Base-by-base conservation (phyloP, 1,284 basidiomycete species). In the Pseudozyma sp. region DNA sequence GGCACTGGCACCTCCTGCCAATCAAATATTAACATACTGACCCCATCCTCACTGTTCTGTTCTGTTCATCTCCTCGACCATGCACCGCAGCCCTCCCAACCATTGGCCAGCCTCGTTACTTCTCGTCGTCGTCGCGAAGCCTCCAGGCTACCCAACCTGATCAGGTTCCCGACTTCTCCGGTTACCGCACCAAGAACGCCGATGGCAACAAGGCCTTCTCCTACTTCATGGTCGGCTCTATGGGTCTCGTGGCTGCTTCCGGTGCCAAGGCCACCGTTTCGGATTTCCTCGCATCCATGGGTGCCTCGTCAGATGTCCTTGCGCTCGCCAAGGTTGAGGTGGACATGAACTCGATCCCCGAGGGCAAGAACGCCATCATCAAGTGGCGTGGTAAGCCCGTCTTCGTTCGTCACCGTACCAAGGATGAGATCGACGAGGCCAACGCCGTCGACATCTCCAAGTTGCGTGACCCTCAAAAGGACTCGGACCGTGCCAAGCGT, bases 321-420 rank as follows among this genome's bases (percentile, higher is more conserved):
- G 97, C 97, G 55, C 89, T 99, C 77, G 97, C 97, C 79, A 98
- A 98, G 89, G 93, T 98, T 71, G 97, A 99, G 87, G 91, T 99
- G 72, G 95, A 96, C 64, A 91, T 99, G 82, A 88, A 88, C 66
- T 88, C 88, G 73, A 99, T 99, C 83, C 96, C 97, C 40, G 94
- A 97, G 89, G 97, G 97, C 87, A 95, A 96, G 90, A 86, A 85
- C 53, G 72, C 76, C 52, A 78, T 82, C 67, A 81, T 84, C 79
- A 83, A 82, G 72, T 99, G 97, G 97, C 93, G 96, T 86, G 97
- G 96, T 86, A 99, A 99, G 90, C 97, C 97, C 78, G 96, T 99
- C 67, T 99, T 99, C 88, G 94, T 99, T 86, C 91, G 97, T 80
- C 96, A 99, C 89, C 91, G 97, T 83, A 99, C 97, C 31, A 85